Base-by-base conservation (phyloP, 371 early-diverging fungal genomes). In the Parasitella parasitica region DNA sequence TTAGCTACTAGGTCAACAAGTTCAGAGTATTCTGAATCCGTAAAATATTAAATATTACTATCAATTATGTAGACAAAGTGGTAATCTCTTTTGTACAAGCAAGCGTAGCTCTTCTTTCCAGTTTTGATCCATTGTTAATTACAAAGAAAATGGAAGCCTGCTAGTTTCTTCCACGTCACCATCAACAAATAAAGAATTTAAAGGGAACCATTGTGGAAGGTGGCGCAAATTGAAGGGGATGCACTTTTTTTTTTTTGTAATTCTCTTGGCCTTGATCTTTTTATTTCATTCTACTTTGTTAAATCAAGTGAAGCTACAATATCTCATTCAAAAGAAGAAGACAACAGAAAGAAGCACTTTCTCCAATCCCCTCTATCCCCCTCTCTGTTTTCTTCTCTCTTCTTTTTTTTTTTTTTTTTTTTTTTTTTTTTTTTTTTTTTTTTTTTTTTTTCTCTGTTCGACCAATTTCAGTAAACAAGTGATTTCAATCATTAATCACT, bases 151-250 rank as follows among this genome's bases (percentile, higher is more conserved):
- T n/a, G n/a, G n/a, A n/a, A n/a, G n/a, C n/a, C n/a, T n/a, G n/a
- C n/a, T n/a, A n/a, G n/a, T n/a, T n/a, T n/a, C n/a, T n/a, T 41
- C 41, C 43, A 43, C 43, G 43, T 43, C 43, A 43, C 43, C 43
- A 43, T 39, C 16, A 15, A 15, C 22, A 6, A 8, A 43, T 7
- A 22, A 43, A 43, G 18, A 7, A 20, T 20, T 43, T 43, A 43
- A 43, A 43, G 43, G 22, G 12, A 43, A 43, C 11, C 43, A 43
- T 22, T 43, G 43, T 43, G 6, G 18, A 43, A 43, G 20, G 43
- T 43, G 43, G 43, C 43, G 43, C 43, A 43, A 43, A 43, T 22
- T 6, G 11, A 43, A 18, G 41, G 43, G 43, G 43, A 22, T 43
- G 43, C 43, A 43, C 43, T 11, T 43, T 43, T 43, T 38, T 38